These are phyloP conservation scores for Blastobotrys arbuscula DNA, from an alignment of 1,139 yeast species.

Conservation along the genomic window DNA sequence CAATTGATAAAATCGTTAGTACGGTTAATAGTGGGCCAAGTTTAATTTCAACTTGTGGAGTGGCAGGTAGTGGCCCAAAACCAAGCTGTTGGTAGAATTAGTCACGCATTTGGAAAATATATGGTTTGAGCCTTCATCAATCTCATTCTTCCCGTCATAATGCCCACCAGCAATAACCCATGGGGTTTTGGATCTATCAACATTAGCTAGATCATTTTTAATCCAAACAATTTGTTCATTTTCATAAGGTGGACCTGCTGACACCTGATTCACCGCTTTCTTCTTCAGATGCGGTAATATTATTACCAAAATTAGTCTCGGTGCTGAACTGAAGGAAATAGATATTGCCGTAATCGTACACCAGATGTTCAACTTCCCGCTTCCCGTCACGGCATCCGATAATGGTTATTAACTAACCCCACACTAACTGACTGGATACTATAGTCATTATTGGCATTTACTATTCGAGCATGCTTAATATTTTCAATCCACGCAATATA, in stretches of 20 bases:
- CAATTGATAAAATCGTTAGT: too few relatives aligned
- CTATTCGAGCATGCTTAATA: too few relatives aligned
- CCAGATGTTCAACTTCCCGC: constrained; percentile 29
- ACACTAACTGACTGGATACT: too few relatives aligned
- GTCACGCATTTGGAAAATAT: too few relatives aligned
- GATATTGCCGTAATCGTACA: constrained; percentile 31
- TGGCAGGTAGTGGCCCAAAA: too few relatives aligned
- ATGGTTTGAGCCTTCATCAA: too few relatives aligned
- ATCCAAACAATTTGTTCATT: constrained; percentile 36
- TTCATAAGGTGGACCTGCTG: constrained; percentile 22
- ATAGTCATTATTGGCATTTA: too few relatives aligned
- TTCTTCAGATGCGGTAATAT: constrained; percentile 22
- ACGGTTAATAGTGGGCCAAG: too few relatives aligned
- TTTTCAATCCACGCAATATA: too few relatives aligned
- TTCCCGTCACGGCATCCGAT: constrained; percentile 26
- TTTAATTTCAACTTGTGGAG: too few relatives aligned
- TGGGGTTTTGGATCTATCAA: constrained; percentile 30
- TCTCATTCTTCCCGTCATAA: constrained; percentile 24
- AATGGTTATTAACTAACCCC: too few relatives aligned
- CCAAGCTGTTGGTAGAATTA: too few relatives aligned
- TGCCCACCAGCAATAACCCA: constrained; percentile 35
- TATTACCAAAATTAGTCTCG: constrained; percentile 27
- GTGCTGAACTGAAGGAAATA: constrained; percentile 31
- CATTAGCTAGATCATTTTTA: constrained; percentile 39
- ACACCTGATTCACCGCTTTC: constrained; percentile 20